Percentiles rank a stretch among this genome's conserved stretches.
Conservation (phyloP, 2,329 filamentous ascomycete genomes). For the Colletotrichum sp. region DNA sequence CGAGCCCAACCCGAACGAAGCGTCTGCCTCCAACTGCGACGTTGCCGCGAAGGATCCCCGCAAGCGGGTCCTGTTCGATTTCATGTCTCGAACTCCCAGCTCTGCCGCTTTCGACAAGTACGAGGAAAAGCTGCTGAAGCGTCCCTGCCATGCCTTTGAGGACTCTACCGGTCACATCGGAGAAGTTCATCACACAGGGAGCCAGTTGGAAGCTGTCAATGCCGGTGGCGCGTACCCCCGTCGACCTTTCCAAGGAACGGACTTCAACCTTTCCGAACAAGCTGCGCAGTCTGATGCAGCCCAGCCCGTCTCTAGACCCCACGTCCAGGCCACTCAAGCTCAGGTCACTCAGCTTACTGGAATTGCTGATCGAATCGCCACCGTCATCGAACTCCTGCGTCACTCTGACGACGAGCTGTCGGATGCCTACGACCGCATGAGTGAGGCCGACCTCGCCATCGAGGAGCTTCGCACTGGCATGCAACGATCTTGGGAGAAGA, state of each 20-base stretch:
- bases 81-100: neutral
- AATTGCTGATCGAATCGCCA: neutral
- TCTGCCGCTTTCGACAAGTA: neutral
- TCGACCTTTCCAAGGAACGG: neutral
- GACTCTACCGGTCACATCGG: neutral
- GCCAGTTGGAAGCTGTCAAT: neutral
- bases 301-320: neutral
- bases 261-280: neutral
- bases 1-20: neutral
- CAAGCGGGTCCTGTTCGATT: neutral
- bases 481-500: neutral
- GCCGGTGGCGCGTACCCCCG: neutral
- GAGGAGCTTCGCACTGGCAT: neutral
- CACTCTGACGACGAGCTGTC: neutral
- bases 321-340: neutral
- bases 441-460: neutral
- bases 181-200: neutral
- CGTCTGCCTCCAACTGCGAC: neutral
- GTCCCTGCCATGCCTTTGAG: neutral
- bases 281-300: neutral
- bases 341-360: neutral
- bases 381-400: neutral
- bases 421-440: neutral
- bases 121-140: neutral
- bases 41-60: neutral